A percentile compares a stretch with the other conserved stretches of the same genome.
phyloP scores from a whole-genome alignment of 176 grass and related monocot species.

The Dendrocalamus sinicus region DNA sequence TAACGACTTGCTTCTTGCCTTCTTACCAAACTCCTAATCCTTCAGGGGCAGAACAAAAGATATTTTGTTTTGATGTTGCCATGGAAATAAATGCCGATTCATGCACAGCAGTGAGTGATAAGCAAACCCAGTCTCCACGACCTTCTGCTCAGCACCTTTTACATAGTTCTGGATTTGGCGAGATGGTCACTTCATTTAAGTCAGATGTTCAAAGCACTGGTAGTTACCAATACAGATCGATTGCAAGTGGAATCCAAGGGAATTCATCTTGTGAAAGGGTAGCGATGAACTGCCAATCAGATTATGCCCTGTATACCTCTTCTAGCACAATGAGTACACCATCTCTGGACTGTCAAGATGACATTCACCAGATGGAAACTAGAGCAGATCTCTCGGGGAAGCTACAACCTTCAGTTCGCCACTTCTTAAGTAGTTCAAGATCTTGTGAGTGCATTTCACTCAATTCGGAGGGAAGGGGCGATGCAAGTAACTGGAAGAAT shows the following conservation, averaged over 20 bases:
- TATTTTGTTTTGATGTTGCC: slow-evolving; percentile 9
- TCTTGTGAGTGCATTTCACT: not conserved
- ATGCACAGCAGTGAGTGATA: slow-evolving; percentile 7
- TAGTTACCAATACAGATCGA: not conserved
- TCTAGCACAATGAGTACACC: slow-evolving; percentile 7
- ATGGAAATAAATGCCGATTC: slow-evolving; percentile 1
- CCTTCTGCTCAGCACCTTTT: slow-evolving; percentile 25
- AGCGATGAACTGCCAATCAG: slow-evolving; percentile 22
- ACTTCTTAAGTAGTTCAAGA: not conserved
- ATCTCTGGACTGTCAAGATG: slow-evolving; percentile 20
- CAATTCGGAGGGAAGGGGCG: not conserved
- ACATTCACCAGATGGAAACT: slow-evolving; percentile 1
- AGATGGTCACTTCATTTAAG: slow-evolving; percentile 10
- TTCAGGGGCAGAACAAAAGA: not conserved
- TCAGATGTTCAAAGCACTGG: slow-evolving; percentile 14
- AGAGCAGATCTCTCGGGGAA: not conserved
- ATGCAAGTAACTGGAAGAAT: not conserved
- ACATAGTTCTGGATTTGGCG: not conserved
- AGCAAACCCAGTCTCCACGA: not conserved
- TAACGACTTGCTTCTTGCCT: not conserved
- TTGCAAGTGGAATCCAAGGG: slow-evolving; percentile 9
- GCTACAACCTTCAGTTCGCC: not conserved
- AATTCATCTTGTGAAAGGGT: slow-evolving; percentile 21
- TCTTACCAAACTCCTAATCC: slow-evolving; percentile 18
- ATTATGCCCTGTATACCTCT: not conserved